Conservation (phyloP, 1,139 yeast genomes). For the Blastobotrys indianensis region DNA sequence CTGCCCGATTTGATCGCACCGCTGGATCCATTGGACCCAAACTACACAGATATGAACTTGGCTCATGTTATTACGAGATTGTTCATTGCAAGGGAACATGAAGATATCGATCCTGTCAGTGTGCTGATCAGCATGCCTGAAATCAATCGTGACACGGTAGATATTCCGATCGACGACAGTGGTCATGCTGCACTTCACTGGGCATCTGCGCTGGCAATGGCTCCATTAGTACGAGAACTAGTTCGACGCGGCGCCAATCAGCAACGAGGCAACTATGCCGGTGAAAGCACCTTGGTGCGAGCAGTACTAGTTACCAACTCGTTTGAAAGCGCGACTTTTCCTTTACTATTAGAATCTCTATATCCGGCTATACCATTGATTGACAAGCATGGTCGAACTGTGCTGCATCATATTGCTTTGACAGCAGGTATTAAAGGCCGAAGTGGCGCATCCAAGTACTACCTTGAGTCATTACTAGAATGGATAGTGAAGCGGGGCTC, state of each 20-base stretch:
- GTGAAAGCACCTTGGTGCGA: constrained; percentile 86
- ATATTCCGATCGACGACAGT: constrained; percentile 83
- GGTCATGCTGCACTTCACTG: constrained; percentile 95
- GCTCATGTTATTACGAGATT: constrained; percentile 13
- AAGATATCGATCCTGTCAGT: constrained; percentile 10
- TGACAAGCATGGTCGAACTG: constrained; percentile 75
- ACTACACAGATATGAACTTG: constrained; percentile 8
- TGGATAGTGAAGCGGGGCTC: constrained; percentile 63
- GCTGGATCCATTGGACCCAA: constrained; percentile 12
- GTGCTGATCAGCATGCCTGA: constrained; percentile 14
- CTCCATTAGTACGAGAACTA: constrained; percentile 65
- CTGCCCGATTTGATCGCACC: constrained; percentile 12
- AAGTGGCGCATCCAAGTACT: constrained; percentile 66
- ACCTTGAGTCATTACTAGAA: constrained; percentile 68
- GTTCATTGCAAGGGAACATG: constrained; percentile 9
- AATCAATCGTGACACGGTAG: constrained; percentile 41
- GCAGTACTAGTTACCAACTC: constrained; percentile 87
- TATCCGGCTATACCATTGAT: constrained; percentile 71
- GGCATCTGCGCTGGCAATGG: constrained; percentile 89
- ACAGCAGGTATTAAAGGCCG: constrained; percentile 70
- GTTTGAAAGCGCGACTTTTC: constrained; percentile 69
- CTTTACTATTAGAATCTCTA: constrained; percentile 60
- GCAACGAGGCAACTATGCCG: constrained; percentile 70
- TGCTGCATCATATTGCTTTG: constrained; percentile 86
- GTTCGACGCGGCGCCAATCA: constrained; percentile 62